These are phyloP conservation scores for Isabelozyma pseudorhagii DNA, from an alignment of 805 yeast species.

Conservation along the genomic window DNA sequence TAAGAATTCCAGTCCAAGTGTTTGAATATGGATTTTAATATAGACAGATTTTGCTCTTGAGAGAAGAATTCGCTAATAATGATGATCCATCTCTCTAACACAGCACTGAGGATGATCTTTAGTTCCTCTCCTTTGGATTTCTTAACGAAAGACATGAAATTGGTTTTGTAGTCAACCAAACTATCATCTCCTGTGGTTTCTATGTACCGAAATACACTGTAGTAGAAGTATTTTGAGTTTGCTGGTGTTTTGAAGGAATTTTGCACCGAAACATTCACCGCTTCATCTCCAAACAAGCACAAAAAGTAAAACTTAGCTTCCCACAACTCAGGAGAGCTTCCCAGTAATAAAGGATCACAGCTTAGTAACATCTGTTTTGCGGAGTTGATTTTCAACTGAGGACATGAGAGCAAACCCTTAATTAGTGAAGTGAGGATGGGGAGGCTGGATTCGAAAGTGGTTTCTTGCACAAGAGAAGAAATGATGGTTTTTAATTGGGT, in stretches of 20 bases:
- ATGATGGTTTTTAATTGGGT: slow-evolving; percentile 27
- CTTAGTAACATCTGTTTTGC: slow-evolving; percentile 7
- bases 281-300: slow-evolving; percentile 41
- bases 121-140: not conserved
- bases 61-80: slow-evolving; percentile 36
- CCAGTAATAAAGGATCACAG: slow-evolving; percentile 10
- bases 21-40: slow-evolving; percentile 27
- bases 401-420: slow-evolving; percentile 41
- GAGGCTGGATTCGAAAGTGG: not conserved
- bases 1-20: not conserved
- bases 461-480: slow-evolving; percentile 11
- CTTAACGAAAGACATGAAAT: slow-evolving; percentile 10
- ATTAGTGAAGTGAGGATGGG: slow-evolving; percentile 17
- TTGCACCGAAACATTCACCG: not conserved
- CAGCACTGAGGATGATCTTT: slow-evolving; percentile 7
- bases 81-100: slow-evolving; percentile 55
- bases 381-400: slow-evolving; percentile 13
- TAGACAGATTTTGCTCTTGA: slow-evolving; percentile 17
- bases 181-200: slow-evolving; percentile 35
- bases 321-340: slow-evolving; percentile 32
- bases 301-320: slow-evolving; percentile 45
- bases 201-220: slow-evolving; percentile 46
- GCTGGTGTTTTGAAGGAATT: slow-evolving; percentile 1
- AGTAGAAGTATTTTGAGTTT: slow-evolving; percentile 20
- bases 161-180: slow-evolving; percentile 3